Conservation (phyloP, 1,139 yeast species). For the Candida sp. region DNA sequence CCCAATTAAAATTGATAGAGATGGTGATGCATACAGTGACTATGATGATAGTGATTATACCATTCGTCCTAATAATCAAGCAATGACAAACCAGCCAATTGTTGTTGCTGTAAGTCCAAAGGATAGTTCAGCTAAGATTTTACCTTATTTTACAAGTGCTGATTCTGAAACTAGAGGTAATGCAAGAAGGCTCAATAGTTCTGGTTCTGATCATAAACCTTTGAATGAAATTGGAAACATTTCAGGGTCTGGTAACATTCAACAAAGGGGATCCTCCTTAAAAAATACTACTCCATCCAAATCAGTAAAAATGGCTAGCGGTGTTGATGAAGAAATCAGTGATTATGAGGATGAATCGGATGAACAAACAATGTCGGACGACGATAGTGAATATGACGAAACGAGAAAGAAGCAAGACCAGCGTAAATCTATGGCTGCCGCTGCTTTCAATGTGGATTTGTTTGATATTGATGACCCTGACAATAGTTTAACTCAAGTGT, state of each 20-base stretch:
- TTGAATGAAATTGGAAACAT: constrained; percentile 2
- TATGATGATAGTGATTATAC: neutral
- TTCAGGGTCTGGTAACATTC: no score
- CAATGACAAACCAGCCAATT: neutral
- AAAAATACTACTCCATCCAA: neutral
- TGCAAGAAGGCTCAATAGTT: neutral
- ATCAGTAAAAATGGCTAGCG: constrained; percentile 1
- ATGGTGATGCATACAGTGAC: neutral
- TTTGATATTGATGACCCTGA: constrained; percentile 85
- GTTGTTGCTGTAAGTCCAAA: neutral
- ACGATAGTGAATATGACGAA: constrained; percentile 16
- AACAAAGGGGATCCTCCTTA: neutral
- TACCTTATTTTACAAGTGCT: neutral
- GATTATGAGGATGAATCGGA: neutral
- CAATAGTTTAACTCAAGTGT: constrained; percentile 79
- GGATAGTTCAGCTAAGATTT: neutral
- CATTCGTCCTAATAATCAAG: neutral
- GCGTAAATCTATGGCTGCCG: constrained; percentile 51
- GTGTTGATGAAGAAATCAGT: neutral
- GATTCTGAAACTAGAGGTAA: neutral
- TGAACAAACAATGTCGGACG: constrained; percentile 10
- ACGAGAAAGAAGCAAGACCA: constrained; percentile 47
- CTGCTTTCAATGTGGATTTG: constrained; percentile 63
- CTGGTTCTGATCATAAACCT: constrained; percentile 1
- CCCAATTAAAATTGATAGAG: neutral